Evolutionary conservation across 441 rosid genomes (phyloP).

Genomic region (Jatropha multifida): DNA sequence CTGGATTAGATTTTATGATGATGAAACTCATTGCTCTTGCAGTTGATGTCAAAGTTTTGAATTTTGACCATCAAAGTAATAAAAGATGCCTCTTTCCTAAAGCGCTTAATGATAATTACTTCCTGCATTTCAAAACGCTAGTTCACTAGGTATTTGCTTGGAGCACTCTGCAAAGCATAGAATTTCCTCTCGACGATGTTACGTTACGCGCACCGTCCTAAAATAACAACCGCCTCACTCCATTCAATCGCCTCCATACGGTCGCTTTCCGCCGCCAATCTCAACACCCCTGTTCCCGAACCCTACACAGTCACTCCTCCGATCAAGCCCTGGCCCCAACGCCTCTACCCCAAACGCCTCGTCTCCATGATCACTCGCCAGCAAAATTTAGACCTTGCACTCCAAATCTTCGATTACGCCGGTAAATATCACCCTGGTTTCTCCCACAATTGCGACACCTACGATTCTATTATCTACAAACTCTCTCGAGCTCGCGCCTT

Average conservation of each 20-base stretch:
- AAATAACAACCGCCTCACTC: neutral
- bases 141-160: neutral
- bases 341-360: conserved; percentile 72
- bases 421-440: conserved; percentile 68
- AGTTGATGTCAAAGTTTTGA: neutral
- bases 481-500: conserved; percentile 88
- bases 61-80: neutral
- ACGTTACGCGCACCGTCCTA: neutral
- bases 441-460: conserved; percentile 72
- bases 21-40: too few species aligned
- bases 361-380: conserved; percentile 70
- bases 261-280: conserved; percentile 17
- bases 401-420: conserved; percentile 80
- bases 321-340: conserved; percentile 84
- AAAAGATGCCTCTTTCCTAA: neutral
- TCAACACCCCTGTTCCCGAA: conserved; percentile 25
- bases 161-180: neutral
- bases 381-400: conserved; percentile 76
- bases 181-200: conserved; percentile 3
- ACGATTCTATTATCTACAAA: conserved; percentile 64
- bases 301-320: conserved; percentile 66
- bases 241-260: conserved; percentile 21
- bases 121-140: neutral
- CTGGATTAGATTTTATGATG: neutral
- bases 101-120: too few species aligned